Evolutionary conservation across 108 stramenopile species (phyloP).

Genomic region (Cylindrotheca closterium): DNA sequence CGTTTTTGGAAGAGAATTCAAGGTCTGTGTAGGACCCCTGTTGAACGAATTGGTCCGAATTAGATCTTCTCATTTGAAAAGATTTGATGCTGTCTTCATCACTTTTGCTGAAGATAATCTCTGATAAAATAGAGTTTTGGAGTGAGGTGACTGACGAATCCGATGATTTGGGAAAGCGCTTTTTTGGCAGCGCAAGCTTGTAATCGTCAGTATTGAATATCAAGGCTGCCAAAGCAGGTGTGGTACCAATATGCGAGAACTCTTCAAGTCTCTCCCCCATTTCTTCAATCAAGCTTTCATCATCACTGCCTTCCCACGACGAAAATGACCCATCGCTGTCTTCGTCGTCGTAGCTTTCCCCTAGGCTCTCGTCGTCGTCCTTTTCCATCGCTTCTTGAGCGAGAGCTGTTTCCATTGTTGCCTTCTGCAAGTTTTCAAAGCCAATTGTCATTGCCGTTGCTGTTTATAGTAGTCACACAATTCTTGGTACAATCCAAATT

Average conservation of each 20-base stretch:
- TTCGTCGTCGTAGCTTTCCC: conserved; percentile 1
- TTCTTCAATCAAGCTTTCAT: background rate
- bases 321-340: conserved; percentile 1
- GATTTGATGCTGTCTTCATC: background rate
- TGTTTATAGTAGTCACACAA: no score
- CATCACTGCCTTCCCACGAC: background rate
- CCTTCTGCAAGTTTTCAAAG: no score
- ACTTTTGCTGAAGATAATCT: background rate
- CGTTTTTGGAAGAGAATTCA: background rate
- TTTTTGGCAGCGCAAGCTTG: background rate
- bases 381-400: background rate
- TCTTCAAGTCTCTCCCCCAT: background rate
- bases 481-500: no score
- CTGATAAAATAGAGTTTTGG: background rate
- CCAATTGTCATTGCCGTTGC: no score
- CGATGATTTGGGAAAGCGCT: background rate
- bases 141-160: background rate
- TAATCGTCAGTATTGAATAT: background rate
- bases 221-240: conserved; percentile 2
- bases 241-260: conserved; percentile 3
- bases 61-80: background rate
- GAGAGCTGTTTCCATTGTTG: no score
- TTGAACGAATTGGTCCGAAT: background rate
- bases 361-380: background rate
- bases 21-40: background rate